Evolutionary conservation across 139 green algal species (phyloP), one percentile per base, ranked within the genome.

Genomic region (Closterium sp.): DNA sequence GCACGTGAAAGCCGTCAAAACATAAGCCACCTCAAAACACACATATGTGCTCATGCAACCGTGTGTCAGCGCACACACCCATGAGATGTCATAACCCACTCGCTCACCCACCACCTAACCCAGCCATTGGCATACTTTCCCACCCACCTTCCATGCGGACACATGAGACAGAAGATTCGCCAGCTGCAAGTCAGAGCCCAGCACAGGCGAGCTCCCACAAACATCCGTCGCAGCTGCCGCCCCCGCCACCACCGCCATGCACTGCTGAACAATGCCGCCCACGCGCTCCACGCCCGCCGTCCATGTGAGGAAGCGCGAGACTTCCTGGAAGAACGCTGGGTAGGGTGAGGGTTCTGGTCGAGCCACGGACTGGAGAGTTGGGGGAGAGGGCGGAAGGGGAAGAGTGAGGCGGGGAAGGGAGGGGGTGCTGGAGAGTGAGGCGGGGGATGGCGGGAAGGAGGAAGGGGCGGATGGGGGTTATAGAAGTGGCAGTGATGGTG

Each of bases 301-400:
- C 36, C 90, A 85, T 35, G 69, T 84, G 30, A 93, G 34, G 85
- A 97, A 97, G 21, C 84, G 87, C 23, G 85, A 35, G 3, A 96
- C 95, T 30, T 97, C 95, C 7, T 85, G 84, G 76, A 93, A 92
- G 16, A 98, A 90, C 32, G 94, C 84, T 0, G 92, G 21, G 90
- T 98, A 99, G 69, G 96, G 95, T 21, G 96, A 91, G 4, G 96
- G 97, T 19, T 84, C 7, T 0, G 97, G 97, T 7, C 87, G 34
- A 30, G 87, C 23, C 55, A 91, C 81, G 31, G 81, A 34, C 87
- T 91, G 87, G 23, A 1, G 55, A 69, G 43, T 69, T n/a, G 25
- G 28, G 76, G 76, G 4, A 86, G 30, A 28, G 30, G 5, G 83
- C 31, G 0, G 28, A 32, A 7, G 83, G 30, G 83, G 83, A 86